Evolutionary conservation across 345 rosid genomes (phyloP), one percentile per base, ranked within the genome.

Genomic region (Gossypium raimondii): DNA sequence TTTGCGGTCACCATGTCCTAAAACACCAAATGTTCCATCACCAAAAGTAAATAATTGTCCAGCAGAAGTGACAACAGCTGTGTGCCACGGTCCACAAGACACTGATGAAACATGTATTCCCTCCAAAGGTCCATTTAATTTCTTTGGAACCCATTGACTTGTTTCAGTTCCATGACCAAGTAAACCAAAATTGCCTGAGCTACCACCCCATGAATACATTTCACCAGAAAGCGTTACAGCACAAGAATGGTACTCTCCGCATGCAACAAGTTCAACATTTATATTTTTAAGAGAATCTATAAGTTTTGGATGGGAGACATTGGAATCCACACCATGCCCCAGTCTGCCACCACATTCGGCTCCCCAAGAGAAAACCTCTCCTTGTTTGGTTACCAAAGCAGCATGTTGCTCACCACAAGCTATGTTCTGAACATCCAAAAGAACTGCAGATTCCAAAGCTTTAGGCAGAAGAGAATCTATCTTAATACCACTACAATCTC

Each of bases 51-150:
- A 89, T 81, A 90, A 80, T 62, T 90, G 89, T 75, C 96, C 96
- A 20, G 93, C 81, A 69, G 93, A 90, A 43, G 91, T 87, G 80
- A 90, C 93, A 73, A 89, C 88, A 47, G 91, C 93, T 3, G 95
- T 89, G 80, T 90, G 95, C 95, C 95, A 90, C 27, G 89, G 93
- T 70, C 95, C 95, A 84, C 95, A 90, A 24, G 95, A 87, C 52
- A 90, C 81, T 8, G 86, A 90, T 2, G 95, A 88, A 69, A 89
- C 89, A 78, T 89, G 93, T 76, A 90, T 86, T 78, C 95, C 89
- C 76, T 89, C 93, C 76, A 90, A 82, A 56, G 89, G 93, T n/a
- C 93, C 93, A 81, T 79, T 80, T 75, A 90, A 82, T 68, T 86
- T 86, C 76, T 86, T 90, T 4, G 95, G 95, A 70, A 86, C 78